These are phyloP conservation scores for Xylaria sp. DNA, from an alignment of 2,329 filamentous ascomycete species.

Conservation along the genomic window DNA sequence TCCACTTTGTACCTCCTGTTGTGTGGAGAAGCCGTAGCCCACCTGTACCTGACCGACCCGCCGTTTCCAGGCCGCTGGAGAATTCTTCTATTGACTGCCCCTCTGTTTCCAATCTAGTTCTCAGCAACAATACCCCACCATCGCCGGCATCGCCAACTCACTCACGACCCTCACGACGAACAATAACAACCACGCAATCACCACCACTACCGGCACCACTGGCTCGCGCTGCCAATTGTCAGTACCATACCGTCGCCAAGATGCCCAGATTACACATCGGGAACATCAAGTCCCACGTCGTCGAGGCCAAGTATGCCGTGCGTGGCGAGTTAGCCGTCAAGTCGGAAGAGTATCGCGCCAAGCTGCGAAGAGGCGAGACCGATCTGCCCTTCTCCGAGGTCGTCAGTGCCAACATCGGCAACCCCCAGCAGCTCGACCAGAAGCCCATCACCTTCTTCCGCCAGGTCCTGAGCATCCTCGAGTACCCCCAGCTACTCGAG, in stretches of 20 bases:
- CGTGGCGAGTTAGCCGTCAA: constrained; percentile 94
- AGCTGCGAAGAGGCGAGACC: constrained; percentile 69
- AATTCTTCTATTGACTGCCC: constrained; percentile 8
- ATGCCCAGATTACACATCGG: constrained; percentile 72
- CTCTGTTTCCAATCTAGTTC: constrained; percentile 11
- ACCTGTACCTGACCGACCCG: background rate
- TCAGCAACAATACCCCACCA: constrained; percentile 14
- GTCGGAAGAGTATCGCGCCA: constrained; percentile 88
- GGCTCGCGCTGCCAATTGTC: constrained; percentile 6
- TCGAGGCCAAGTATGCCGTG: constrained; percentile 92
- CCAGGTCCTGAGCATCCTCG: constrained; percentile 91
- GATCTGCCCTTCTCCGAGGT: constrained; percentile 86
- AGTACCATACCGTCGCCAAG: constrained; percentile 39
- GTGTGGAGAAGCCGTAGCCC: background rate
- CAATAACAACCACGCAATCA: background rate
- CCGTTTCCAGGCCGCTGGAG: background rate
- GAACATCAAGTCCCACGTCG: constrained; percentile 93
- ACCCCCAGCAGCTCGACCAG: constrained; percentile 98
- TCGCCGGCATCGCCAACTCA: constrained; percentile 19
- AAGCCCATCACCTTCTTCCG: constrained; percentile 99
- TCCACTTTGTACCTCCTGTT: background rate
- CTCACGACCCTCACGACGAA: background rate
- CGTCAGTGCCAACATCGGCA: constrained; percentile 98
- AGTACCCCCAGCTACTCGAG: constrained; percentile 87
- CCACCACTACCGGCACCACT: constrained; percentile 8